These are phyloP conservation scores for Protomyces lactucae-debilis DNA, from an alignment of 1,139 yeast genomes.

Conservation along the genomic window DNA sequence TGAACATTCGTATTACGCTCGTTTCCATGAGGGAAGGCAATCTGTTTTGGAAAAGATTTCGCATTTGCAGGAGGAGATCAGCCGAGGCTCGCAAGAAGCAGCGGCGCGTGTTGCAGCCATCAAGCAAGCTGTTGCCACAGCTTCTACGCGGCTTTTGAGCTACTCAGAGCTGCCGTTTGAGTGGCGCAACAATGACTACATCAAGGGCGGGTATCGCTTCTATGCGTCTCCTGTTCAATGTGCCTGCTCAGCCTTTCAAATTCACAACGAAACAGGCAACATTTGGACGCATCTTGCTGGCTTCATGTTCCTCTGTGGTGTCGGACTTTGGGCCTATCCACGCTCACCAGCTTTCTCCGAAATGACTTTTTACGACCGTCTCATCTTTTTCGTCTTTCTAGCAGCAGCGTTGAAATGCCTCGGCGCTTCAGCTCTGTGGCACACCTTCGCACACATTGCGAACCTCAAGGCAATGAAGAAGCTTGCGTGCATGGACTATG, in stretches of 20 bases:
- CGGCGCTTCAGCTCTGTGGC: constrained; percentile 79
- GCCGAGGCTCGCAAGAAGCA: constrained; percentile 13
- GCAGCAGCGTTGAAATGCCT: constrained; percentile 72
- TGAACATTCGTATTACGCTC: constrained; percentile 10
- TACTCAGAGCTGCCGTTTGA: constrained; percentile 85
- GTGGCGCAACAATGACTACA: constrained; percentile 89
- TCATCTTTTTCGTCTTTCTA: constrained; percentile 59
- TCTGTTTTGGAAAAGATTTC: constrained; percentile 14
- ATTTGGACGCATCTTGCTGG: constrained; percentile 91
- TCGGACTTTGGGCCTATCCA: constrained; percentile 63
- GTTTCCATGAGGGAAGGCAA: constrained; percentile 1
- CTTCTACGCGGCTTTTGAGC: constrained; percentile 52
- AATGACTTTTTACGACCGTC: constrained; percentile 47
- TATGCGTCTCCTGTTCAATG: constrained; percentile 61
- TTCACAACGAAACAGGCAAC: constrained; percentile 88
- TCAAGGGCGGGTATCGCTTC: constrained; percentile 79
- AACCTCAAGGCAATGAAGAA: constrained; percentile 57
- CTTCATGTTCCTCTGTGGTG: constrained; percentile 52
- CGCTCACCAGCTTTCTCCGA: constrained; percentile 43
- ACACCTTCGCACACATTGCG: constrained; percentile 79
- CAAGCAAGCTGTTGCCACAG: constrained; percentile 17
- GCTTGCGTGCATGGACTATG: constrained; percentile 91
- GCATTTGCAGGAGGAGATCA: constrained; percentile 19
- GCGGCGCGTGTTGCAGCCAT: constrained; percentile 19
- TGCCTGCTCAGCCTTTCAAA: constrained; percentile 50